Evolutionary conservation across 1,284 basidiomycete species (phyloP).

Genomic region (Coriolopsis trogii): DNA sequence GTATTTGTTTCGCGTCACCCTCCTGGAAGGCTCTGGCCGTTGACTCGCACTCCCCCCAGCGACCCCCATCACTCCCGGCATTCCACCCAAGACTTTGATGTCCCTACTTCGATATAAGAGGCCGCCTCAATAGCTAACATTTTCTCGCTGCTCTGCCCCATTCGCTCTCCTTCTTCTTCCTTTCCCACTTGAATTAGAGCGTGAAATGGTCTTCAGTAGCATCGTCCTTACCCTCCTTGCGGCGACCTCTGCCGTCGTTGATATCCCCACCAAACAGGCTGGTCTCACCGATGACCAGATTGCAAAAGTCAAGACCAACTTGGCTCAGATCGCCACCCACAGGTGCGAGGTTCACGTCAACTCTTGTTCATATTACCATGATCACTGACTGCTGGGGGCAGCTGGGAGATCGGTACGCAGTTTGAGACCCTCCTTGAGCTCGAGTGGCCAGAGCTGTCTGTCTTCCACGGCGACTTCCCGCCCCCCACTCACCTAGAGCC

Average conservation of each 20-base stretch:
- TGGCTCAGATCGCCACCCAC: slow-evolving; percentile 32
- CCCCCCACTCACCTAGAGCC: slow-evolving; percentile 28
- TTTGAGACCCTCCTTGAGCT: slow-evolving; percentile 67
- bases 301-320: slow-evolving; percentile 27
- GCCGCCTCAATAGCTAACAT: too few species aligned
- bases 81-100: too few species aligned
- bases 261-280: slow-evolving; percentile 5
- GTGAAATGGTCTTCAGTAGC: slow-evolving; percentile 12
- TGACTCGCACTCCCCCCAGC: too few species aligned
- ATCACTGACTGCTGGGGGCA: slow-evolving; percentile 32
- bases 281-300: slow-evolving; percentile 24
- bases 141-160: too few species aligned
- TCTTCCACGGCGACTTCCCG: slow-evolving; percentile 53
- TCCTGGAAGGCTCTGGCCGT: too few species aligned
- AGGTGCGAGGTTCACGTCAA: slow-evolving; percentile 27
- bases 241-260: slow-evolving; percentile 3
- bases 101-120: too few species aligned
- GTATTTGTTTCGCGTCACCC: too few species aligned
- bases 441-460: slow-evolving; percentile 55
- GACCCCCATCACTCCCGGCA: too few species aligned
- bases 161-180: slow-evolving; percentile 1
- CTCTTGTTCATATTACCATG: background rate
- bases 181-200: slow-evolving; percentile 2
- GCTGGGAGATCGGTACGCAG: slow-evolving; percentile 75
- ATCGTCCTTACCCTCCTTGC: slow-evolving; percentile 6